Evolutionary conservation across 1,284 basidiomycete species (phyloP), one percentile per base, ranked within the genome.

Genomic region (Leccinum cinnamomeum): DNA sequence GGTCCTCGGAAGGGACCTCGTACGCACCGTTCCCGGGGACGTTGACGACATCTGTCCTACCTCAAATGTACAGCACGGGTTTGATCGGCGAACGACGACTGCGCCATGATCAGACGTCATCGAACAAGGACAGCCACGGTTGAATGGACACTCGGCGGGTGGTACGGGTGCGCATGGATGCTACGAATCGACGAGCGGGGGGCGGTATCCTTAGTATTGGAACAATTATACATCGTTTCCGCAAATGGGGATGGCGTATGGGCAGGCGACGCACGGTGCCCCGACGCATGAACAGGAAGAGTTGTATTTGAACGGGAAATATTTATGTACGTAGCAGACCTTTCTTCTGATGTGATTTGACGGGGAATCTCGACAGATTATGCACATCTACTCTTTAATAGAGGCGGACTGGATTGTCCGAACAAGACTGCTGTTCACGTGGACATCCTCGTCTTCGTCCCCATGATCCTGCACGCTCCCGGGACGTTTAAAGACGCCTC

Each of bases 61-160:
- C 87, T 1, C 89, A 89, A 66, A 78, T 87, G 68, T 91, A 89
- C 70, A 89, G 86, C 74, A 88, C 87, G 3, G 88, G 87, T 1
- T 76, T 89, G 57, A 76, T 83, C 5, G 85, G 86, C 66, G 78
- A 80, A 39, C 73, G 78, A 58, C 68, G 67, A 37, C 28, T 59
- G 20, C 61, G 59, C 0, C 65, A 64, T 0, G 35, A 53, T 5
- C 23, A 67, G 61, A 41, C 71, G 7, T 51, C 73, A 28, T 65
- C 69, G 0, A 70, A 25, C 65, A 70, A 8, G 37, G 37, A 39
- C 37, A 39, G 25, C 25, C 25, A 25, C 25, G 25, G 25, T 23
- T 23, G 23, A 23, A 23, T 23, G 23, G 23, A 23, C 23, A 65
- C 35, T 59, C 64, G 18, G 25, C 30, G 30, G 41, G 59, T 30